A percentile compares a stretch with the other conserved stretches of the same genome.
Conservation (phyloP, 192 early-diverging fungal species). For the Allomyces javanicus region DNA sequence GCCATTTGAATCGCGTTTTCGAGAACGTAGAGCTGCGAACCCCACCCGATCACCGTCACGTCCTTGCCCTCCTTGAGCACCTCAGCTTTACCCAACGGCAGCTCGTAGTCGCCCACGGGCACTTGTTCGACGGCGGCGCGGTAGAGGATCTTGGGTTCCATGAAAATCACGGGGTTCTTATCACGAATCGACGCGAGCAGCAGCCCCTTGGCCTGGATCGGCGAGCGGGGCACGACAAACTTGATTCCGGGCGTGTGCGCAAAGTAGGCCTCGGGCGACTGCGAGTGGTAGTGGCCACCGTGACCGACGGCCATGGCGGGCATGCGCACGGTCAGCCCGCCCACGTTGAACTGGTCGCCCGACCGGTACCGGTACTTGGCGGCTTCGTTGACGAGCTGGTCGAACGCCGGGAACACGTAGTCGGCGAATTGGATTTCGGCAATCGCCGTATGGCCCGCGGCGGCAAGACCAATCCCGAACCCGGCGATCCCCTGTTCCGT, state of each 20-base stretch:
- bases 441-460: conserved; percentile 85
- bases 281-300: conserved; percentile 91
- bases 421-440: conserved; percentile 99
- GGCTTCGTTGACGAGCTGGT: conserved; percentile 95
- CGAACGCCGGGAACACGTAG: conserved; percentile 95
- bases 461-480: conserved; percentile 85
- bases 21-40: conserved; percentile 79
- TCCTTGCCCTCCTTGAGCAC: conserved; percentile 65
- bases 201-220: conserved; percentile 89
- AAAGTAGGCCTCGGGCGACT: conserved; percentile 85
- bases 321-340: conserved; percentile 73
- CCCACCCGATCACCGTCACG: conserved; percentile 78
- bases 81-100: conserved; percentile 84
- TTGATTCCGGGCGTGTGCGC: conserved; percentile 87
- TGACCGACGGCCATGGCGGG: conserved; percentile 89
- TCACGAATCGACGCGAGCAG: conserved; percentile 76
- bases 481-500: conserved; percentile 91
- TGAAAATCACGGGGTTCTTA: conserved; percentile 80
- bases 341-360: conserved; percentile 76
- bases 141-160: conserved; percentile 94
- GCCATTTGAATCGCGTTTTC: conserved; percentile 74
- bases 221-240: conserved; percentile 75
- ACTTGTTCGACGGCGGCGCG: conserved; percentile 88
- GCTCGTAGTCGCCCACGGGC: conserved; percentile 71
- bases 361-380: conserved; percentile 92